These are phyloP conservation scores for Pseudocercospora macadamiae DNA, from an alignment of 2,329 filamentous ascomycete genomes.

Conservation along the genomic window DNA sequence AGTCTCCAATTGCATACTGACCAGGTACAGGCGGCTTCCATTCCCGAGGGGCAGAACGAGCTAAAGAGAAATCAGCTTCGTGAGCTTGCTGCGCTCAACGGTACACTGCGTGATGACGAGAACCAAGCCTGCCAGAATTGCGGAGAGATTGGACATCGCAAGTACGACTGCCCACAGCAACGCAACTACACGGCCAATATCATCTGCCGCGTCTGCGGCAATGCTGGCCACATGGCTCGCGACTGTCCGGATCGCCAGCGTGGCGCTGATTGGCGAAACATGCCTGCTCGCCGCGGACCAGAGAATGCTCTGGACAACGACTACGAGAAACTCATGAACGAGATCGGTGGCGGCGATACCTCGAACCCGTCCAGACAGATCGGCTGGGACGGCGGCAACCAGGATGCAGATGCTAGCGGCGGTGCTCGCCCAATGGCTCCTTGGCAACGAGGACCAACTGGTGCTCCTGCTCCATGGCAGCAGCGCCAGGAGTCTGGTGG, in stretches of 20 bases:
- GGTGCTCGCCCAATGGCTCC: conserved; percentile 53
- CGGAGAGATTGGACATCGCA: conserved; percentile 97
- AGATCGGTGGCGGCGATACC: conserved; percentile 72
- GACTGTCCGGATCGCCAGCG: conserved; percentile 95
- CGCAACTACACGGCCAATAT: conserved; percentile 99
- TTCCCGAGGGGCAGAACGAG: conserved; percentile 97
- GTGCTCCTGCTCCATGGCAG: conserved; percentile 43
- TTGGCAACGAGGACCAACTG: conserved; percentile 35
- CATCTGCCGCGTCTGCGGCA: conserved; percentile 97
- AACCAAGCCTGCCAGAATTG: conserved; percentile 99
- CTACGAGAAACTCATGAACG: conserved; percentile 98
- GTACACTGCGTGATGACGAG: conserved; percentile 97
- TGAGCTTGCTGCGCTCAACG: conserved; percentile 96
- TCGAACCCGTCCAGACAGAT: conserved; percentile 74
- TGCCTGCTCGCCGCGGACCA: conserved; percentile 51
- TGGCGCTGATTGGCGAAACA: conserved; percentile 89
- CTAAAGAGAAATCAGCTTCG: conserved; percentile 98
- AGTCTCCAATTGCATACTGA: conserved; percentile 35
- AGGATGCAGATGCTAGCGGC: conserved; percentile 56
- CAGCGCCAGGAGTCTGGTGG: conserved; percentile 28
- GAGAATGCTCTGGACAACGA: conserved; percentile 83
- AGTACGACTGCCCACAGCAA: conserved; percentile 97
- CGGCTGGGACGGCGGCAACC: conserved; percentile 73
- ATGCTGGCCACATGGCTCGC: conserved; percentile 96
- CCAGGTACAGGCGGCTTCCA: conserved; percentile 79